phyloP scores from a whole-genome alignment of 306 rosid species.

The Spatholobus suberectus region DNA sequence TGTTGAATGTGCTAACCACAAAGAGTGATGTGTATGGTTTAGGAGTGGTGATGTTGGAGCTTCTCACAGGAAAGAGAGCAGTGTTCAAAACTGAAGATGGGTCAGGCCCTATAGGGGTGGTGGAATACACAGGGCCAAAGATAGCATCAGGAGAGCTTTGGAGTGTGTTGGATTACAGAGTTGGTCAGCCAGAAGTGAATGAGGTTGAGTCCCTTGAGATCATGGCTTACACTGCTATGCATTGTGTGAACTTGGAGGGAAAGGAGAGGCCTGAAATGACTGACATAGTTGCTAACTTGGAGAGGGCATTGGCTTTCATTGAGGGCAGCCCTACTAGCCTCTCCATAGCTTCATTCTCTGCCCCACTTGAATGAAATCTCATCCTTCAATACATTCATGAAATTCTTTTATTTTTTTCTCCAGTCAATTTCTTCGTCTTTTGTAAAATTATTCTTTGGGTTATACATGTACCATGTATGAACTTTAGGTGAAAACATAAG shows the following conservation, averaged over 20 bases:
- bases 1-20: slow-evolving; percentile 50
- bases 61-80: slow-evolving; percentile 56
- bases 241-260: slow-evolving; percentile 57
- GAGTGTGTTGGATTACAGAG: slow-evolving; percentile 53
- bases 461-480: slow-evolving; percentile 25
- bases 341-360: slow-evolving; percentile 45
- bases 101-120: slow-evolving; percentile 42
- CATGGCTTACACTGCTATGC: slow-evolving; percentile 55
- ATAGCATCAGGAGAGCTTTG: slow-evolving; percentile 52
- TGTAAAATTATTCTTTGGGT: slow-evolving; percentile 6
- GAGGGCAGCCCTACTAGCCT: slow-evolving; percentile 39
- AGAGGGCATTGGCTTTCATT: slow-evolving; percentile 48
- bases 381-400: not conserved
- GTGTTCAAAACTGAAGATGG: slow-evolving; percentile 46
- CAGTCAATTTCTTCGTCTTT: not conserved
- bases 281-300: slow-evolving; percentile 57
- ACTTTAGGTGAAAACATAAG: slow-evolving; percentile 5
- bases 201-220: slow-evolving; percentile 52
- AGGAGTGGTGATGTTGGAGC: slow-evolving; percentile 60
- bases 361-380: slow-evolving; percentile 28
- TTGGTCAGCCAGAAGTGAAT: slow-evolving; percentile 53
- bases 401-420: slow-evolving; percentile 45
- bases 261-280: slow-evolving; percentile 52
- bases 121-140: slow-evolving; percentile 45
- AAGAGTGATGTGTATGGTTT: slow-evolving; percentile 62